Percentiles rank a stretch among this genome's conserved stretches.
Evolutionary conservation across 2,329 filamentous ascomycete genomes (phyloP).

Genomic region (Fusarium sp.): DNA sequence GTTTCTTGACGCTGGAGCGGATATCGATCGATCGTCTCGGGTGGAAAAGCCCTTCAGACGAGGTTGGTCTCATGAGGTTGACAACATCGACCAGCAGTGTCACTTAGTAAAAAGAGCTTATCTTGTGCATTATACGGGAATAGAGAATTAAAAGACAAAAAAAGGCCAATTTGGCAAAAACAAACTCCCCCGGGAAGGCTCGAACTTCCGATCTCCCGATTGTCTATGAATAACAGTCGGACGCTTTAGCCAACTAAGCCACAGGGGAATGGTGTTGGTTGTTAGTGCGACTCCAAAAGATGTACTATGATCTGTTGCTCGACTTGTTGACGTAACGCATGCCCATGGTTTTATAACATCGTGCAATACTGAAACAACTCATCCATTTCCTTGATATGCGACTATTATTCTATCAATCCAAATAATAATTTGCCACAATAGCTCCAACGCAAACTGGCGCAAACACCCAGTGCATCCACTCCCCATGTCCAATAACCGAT

Average conservation of each 20-base stretch:
- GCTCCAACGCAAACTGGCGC: neutral
- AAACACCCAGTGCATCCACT: constrained; percentile 16
- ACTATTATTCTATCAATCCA: neutral
- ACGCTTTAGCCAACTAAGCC: constrained; percentile 45
- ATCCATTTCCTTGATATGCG: fast-evolving
- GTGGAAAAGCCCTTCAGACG: neutral
- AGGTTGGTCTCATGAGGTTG: neutral
- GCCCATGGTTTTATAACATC: neutral
- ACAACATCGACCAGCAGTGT: neutral
- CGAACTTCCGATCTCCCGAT: constrained; percentile 48
- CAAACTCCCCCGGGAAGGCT: constrained; percentile 45
- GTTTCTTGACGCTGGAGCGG: neutral
- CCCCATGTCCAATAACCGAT: constrained; percentile 6
- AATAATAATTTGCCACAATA: neutral
- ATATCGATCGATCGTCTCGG: neutral
- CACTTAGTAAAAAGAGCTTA: neutral
- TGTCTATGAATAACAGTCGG: constrained; percentile 42
- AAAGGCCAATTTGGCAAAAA: fast-evolving
- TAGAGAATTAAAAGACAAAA: neutral
- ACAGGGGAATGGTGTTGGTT: constrained; percentile 30
- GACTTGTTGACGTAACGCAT: too few species aligned
- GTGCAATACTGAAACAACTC: neutral
- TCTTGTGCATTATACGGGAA: neutral
- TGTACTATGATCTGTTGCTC: too few species aligned
- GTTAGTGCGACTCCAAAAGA: neutral